These are phyloP conservation scores for Fusarium tricinctum DNA, from an alignment of 2,329 filamentous ascomycete genomes.

Conservation along the genomic window DNA sequence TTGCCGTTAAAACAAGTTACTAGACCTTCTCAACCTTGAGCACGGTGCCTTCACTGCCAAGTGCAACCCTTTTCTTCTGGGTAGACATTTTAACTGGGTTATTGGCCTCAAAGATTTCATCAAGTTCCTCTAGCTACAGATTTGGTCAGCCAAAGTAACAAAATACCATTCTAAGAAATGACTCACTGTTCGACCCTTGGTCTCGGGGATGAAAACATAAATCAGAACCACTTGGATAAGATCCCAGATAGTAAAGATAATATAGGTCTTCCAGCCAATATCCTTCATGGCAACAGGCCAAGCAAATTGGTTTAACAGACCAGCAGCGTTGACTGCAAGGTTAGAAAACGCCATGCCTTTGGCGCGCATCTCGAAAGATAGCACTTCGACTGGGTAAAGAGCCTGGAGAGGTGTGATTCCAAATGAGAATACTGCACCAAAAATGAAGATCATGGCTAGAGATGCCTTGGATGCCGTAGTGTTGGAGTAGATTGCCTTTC, in stretches of 20 bases:
- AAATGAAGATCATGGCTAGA: not conserved
- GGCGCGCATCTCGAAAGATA: slow-evolving; percentile 66
- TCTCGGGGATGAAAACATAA: not conserved
- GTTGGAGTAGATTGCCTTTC: not conserved
- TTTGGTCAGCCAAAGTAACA: not conserved
- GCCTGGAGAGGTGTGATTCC: slow-evolving; percentile 11
- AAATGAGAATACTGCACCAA: not conserved
- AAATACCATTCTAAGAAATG: not conserved
- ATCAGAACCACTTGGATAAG: slow-evolving; percentile 34
- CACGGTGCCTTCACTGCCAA: not conserved
- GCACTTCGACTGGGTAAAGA: slow-evolving; percentile 65
- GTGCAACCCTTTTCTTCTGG: not conserved
- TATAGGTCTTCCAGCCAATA: slow-evolving; percentile 67
- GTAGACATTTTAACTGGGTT: not conserved
- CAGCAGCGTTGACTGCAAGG: slow-evolving; percentile 59
- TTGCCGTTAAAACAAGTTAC: not conserved
- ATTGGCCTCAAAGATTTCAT: not conserved
- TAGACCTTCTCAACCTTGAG: not conserved
- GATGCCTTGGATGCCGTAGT: not conserved
- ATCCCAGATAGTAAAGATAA: slow-evolving; percentile 62
- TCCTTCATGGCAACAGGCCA: slow-evolving; percentile 62
- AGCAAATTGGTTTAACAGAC: slow-evolving; percentile 62
- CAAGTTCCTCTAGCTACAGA: not conserved
- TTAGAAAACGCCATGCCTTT: slow-evolving; percentile 67
- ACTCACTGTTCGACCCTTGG: slow-evolving; percentile 1